phyloP scores from a whole-genome alignment of 495 filamentous ascomycete species.

The Cladorrhinum samala region DNA sequence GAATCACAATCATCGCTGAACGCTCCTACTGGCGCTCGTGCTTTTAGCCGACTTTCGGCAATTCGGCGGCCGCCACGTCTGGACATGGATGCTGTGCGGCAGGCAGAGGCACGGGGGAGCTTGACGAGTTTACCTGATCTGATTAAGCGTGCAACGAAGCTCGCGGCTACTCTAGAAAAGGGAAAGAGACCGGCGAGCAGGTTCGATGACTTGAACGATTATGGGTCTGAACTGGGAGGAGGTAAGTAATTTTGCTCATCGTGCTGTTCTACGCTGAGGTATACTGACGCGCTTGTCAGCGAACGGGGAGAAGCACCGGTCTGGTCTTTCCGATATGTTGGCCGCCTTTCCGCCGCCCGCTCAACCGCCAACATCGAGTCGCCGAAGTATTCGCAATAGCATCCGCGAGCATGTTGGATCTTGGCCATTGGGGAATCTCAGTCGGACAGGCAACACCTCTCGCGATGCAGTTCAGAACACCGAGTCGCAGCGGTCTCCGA shows the following conservation, averaged over 20 bases:
- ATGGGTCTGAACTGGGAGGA: slow-evolving; percentile 19
- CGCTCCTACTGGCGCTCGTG: slow-evolving; percentile 9
- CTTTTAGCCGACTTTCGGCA: slow-evolving; percentile 42
- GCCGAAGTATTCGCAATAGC: slow-evolving; percentile 40
- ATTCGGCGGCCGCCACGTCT: slow-evolving; percentile 65
- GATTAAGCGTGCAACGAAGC: slow-evolving; percentile 77
- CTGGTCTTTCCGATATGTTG: slow-evolving; percentile 75
- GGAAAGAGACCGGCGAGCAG: slow-evolving; percentile 73
- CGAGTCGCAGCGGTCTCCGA: slow-evolving; percentile 12
- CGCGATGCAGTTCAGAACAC: slow-evolving; percentile 16
- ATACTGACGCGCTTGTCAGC: slow-evolving; percentile 32
- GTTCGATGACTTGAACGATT: slow-evolving; percentile 44
- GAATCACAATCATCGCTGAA: slow-evolving; percentile 28
- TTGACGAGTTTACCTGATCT: slow-evolving; percentile 87
- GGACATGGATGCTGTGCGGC: slow-evolving; percentile 70
- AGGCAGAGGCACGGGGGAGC: slow-evolving; percentile 76
- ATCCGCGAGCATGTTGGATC: slow-evolving; percentile 28
- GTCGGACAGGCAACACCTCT: slow-evolving; percentile 27
- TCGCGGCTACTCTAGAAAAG: slow-evolving; percentile 83
- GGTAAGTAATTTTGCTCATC: neutral
- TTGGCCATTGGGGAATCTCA: slow-evolving; percentile 36
- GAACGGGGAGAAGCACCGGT: slow-evolving; percentile 47
- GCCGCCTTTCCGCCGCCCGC: slow-evolving; percentile 85
- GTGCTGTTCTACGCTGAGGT: neutral
- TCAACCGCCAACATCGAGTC: slow-evolving; percentile 39